Evolutionary conservation across 2,329 filamentous ascomycete genomes (phyloP), one percentile per base, ranked within the genome.

Genomic region (Colletotrichum agaves): DNA sequence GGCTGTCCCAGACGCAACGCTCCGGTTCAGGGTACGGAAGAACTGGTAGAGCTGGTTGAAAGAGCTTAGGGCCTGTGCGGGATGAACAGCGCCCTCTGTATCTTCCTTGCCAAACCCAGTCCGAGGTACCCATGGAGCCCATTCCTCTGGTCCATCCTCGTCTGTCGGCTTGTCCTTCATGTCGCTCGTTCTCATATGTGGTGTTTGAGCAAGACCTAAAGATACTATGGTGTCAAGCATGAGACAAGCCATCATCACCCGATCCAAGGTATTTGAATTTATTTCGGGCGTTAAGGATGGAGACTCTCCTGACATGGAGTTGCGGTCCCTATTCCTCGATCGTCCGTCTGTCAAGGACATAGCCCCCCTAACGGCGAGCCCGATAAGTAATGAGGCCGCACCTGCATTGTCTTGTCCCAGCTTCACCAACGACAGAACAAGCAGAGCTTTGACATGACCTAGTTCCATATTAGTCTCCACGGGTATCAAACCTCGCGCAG

Each of bases 111-210:
- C 78, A 55, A 82, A 81, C 3, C 76, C 79, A 4, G 75, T 72
- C 67, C 82, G 82, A 27, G 88, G 86, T 17, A 83, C 82, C 91
- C 91, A 93, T 1, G 89, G 88, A 71, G 91, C 88, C 91, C 91
- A 93, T 78, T 93, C 90, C 73, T 93, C 91, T 19, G 90, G 78
- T 1, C 89, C 89, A 71, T 91, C 88, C 75, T 92, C 89, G 27
- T 87, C 82, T 2, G 91, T 79, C 3, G 84, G 83, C 33, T 83
- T 66, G 57, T 76, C 74, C 41, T 77, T 75, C n/a, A 80, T 76
- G 27, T 87, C 75, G 58, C 87, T 84, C 13, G 81, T 79, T 10
- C 77, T 74, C 62, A 90, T 80, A 73, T 86, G 84, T 2, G 85
- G 81, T 10, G 80, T 77, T 37, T 81, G 81, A n/a, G 82, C 78